Base-by-base conservation (phyloP, 2,329 filamentous ascomycete genomes). In the Zymoseptoria crescenta region DNA sequence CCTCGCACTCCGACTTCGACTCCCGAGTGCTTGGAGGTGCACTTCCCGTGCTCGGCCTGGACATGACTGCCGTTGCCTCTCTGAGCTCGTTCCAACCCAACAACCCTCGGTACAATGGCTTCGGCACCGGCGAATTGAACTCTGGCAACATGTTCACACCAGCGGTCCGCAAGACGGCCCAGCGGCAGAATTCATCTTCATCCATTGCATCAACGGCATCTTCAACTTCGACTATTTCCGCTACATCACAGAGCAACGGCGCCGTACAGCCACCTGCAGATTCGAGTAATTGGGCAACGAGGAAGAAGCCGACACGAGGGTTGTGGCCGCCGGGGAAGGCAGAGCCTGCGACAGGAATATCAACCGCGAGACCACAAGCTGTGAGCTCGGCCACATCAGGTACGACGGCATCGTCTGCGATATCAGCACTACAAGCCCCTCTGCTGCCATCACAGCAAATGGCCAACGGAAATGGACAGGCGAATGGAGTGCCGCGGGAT, bases 171-270 rank as follows among this genome's bases (percentile, higher is more conserved):
- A 96, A 96, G 78, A 86, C 83, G 72, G 81, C 91, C 62, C 89
- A 93, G 74, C 86, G 93, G 73, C 87, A 87, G 70, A 96, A 91
- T 79, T 97, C 93, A 41, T 94, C 91, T 59, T 96, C 91, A 3
- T 96, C 92, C 52, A 81, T 95, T 64, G 77, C 79, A 58, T 86
- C 84, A 21, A 77, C 76, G 58, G 84, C 85, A 54, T 83, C 79
- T 49, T 84, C 87, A 1, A 88, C 87, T 53, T 85, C 87, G 2
- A 88, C 87, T 57, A 78, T 88, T 63, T 81, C 83, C 48, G 81
- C 83, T 56, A 56, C 62, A 69, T 79, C 81, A 27, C 84, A 84
- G 69, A 72, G 82, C 65, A 88, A 87, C 82, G 85, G 84, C 65
- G 58, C 74, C 49, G 76, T 75, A 49, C 79, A 58, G 65, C 74